Evolutionary conservation across 2,329 filamentous ascomycete genomes (phyloP).

Genomic region (Aureobasidium sp.): DNA sequence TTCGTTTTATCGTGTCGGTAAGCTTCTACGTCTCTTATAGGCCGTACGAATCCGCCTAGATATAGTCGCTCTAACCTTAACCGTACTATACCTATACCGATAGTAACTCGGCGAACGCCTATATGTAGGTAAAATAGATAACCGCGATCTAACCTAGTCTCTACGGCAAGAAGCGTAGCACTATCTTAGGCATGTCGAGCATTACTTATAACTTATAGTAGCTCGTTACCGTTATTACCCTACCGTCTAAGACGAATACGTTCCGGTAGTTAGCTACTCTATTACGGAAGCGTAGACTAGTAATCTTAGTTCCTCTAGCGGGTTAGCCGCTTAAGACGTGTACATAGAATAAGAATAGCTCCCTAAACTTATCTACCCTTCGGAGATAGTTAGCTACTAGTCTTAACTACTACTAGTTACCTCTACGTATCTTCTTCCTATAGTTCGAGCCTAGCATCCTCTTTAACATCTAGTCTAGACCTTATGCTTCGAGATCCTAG

Average conservation of each 20-base stretch:
- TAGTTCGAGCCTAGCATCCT: background rate
- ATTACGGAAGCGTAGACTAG: constrained; percentile 17
- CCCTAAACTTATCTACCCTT: constrained; percentile 15
- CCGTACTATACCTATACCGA: background rate
- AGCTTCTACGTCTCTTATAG: background rate
- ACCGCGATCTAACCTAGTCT: constrained; percentile 20
- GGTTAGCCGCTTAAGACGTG: constrained; percentile 16
- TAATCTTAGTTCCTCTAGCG: constrained; percentile 19
- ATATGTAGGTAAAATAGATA: constrained; percentile 21
- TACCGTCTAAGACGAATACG: constrained; percentile 19
- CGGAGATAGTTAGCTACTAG: constrained; percentile 14
- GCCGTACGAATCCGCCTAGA: background rate
- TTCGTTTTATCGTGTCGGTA: background rate
- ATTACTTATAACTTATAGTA: constrained; percentile 24
- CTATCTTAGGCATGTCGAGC: constrained; percentile 21
- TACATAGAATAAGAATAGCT: constrained; percentile 18
- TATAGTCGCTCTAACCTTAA: background rate
- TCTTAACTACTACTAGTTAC: constrained; percentile 3
- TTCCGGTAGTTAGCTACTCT: constrained; percentile 19
- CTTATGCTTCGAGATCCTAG: background rate
- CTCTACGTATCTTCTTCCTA: background rate
- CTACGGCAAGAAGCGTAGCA: constrained; percentile 21
- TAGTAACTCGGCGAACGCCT: constrained; percentile 7
- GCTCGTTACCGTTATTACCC: constrained; percentile 18
- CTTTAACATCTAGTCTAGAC: background rate